phyloP scores from a whole-genome alignment of 352 stramenopile genomes.

The Phytophthora crassamura region DNA sequence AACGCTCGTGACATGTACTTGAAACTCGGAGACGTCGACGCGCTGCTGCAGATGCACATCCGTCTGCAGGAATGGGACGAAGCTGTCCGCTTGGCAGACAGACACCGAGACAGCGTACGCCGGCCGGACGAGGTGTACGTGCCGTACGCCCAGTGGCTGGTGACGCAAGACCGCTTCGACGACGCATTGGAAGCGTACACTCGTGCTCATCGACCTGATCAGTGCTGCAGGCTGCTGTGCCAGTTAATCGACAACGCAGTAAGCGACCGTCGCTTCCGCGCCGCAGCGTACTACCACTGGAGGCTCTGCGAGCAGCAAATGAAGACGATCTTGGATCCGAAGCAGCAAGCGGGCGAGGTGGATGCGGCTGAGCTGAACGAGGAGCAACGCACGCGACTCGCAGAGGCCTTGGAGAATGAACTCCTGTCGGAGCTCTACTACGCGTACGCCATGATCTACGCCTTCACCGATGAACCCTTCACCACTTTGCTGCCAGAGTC shows the following conservation, averaged over 20 bases:
- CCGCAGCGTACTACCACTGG: slow-evolving; percentile 95
- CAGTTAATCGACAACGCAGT: slow-evolving; percentile 93
- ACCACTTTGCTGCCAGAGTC: slow-evolving; percentile 91
- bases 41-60: slow-evolving; percentile 92
- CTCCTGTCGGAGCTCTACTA: slow-evolving; percentile 93
- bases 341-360: slow-evolving; percentile 12
- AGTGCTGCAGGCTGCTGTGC: slow-evolving; percentile 84
- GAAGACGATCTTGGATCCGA: slow-evolving; percentile 38
- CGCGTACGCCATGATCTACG: slow-evolving; percentile 92
- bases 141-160: slow-evolving; percentile 94
- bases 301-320: slow-evolving; percentile 89
- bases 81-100: slow-evolving; percentile 89
- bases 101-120: slow-evolving; percentile 76
- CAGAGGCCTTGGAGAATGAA: slow-evolving; percentile 69
- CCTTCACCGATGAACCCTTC: slow-evolving; percentile 95
- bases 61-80: slow-evolving; percentile 92
- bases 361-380: slow-evolving; percentile 28
- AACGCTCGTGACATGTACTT: slow-evolving; percentile 83
- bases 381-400: slow-evolving; percentile 37
- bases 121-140: slow-evolving; percentile 92
- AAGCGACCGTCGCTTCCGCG: slow-evolving; percentile 84
- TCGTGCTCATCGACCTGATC: slow-evolving; percentile 78
- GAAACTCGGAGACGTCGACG: slow-evolving; percentile 82
- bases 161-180: slow-evolving; percentile 92
- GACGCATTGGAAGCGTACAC: slow-evolving; percentile 93